Conservation (phyloP, 2,329 filamentous ascomycete genomes). For the Metarhizium guizhouense region DNA sequence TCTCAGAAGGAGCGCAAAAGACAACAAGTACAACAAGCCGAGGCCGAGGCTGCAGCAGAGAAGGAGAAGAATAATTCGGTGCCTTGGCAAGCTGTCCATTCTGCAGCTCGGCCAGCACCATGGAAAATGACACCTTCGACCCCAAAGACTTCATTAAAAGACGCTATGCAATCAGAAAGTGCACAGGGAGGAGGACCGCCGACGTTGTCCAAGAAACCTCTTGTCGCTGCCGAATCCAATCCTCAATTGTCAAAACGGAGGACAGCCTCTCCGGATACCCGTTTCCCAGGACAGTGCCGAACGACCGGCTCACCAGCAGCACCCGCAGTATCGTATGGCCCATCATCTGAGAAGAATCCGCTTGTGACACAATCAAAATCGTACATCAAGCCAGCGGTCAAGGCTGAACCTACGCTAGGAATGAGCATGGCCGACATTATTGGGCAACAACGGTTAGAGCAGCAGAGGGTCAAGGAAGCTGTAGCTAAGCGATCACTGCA, state of each 20-base stretch:
- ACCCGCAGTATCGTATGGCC: constrained; percentile 18
- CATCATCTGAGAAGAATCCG: constrained; percentile 25
- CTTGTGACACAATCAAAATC: constrained; percentile 52
- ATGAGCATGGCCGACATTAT: constrained; percentile 84
- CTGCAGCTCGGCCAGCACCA: constrained; percentile 39
- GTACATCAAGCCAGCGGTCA: constrained; percentile 48
- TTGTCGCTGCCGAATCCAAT: constrained; percentile 33
- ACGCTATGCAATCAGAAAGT: constrained; percentile 30
- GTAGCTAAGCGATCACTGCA: constrained; percentile 80
- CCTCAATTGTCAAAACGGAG: constrained; percentile 32
- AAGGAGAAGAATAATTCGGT: constrained; percentile 21
- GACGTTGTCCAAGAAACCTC: constrained; percentile 29
- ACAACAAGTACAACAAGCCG: constrained; percentile 59
- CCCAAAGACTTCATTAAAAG: constrained; percentile 40
- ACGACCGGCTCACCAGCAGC: constrained; percentile 23
- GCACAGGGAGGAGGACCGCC: constrained; percentile 15
- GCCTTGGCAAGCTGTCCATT: constrained; percentile 34
- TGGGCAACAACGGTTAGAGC: constrained; percentile 75
- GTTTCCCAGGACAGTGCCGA: constrained; percentile 49
- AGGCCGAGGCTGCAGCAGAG: constrained; percentile 30
- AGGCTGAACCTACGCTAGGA: constrained; percentile 55
- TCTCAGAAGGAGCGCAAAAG: constrained; percentile 92
- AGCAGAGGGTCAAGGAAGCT: constrained; percentile 72
- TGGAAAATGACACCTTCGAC: constrained; percentile 55
- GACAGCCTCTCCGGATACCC: constrained; percentile 52